Conservation (phyloP, 2,329 filamentous ascomycete species). For the Tolypocladium guangdongense region DNA sequence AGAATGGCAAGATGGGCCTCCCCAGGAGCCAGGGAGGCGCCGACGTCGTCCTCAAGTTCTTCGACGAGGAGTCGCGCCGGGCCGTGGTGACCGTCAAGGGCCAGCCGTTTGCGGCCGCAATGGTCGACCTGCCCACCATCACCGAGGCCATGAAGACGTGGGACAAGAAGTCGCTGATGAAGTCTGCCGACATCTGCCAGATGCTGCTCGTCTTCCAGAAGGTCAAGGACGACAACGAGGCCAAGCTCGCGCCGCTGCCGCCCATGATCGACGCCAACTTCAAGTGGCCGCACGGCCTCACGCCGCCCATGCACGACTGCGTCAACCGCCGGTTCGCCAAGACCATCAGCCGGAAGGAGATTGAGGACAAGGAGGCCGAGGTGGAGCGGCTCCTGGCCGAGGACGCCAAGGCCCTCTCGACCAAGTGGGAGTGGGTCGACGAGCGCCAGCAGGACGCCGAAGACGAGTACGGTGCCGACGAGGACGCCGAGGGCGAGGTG, state of each 20-base stretch:
- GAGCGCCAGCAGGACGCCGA: slow-evolving; percentile 30
- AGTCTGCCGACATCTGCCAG: slow-evolving; percentile 79
- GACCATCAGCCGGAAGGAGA: slow-evolving; percentile 70
- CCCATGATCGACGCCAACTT: slow-evolving; percentile 56
- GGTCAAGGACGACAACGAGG: slow-evolving; percentile 56
- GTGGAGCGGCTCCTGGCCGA: slow-evolving; percentile 63
- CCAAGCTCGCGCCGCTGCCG: slow-evolving; percentile 56
- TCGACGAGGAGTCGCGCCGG: slow-evolving; percentile 63
- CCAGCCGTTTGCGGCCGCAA: slow-evolving; percentile 61
- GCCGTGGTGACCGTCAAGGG: slow-evolving; percentile 60
- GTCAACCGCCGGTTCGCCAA: slow-evolving; percentile 75
- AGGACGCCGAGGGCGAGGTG: slow-evolving; percentile 38
- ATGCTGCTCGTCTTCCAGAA: slow-evolving; percentile 72
- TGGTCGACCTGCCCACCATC: slow-evolving; percentile 79
- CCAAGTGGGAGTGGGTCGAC: slow-evolving; percentile 55
- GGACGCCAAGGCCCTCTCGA: slow-evolving; percentile 51
- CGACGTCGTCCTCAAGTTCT: slow-evolving; percentile 71
- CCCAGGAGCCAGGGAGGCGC: slow-evolving; percentile 54
- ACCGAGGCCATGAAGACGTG: slow-evolving; percentile 89
- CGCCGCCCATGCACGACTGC: slow-evolving; percentile 79
- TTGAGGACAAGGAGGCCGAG: slow-evolving; percentile 72
- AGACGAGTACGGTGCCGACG: slow-evolving; percentile 35
- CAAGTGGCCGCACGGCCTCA: slow-evolving; percentile 76
- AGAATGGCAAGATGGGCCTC: slow-evolving; percentile 65
- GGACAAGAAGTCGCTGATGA: slow-evolving; percentile 81